Conservation (phyloP, 2,329 filamentous ascomycete species). For the Chrysosphaeria jannelii region DNA sequence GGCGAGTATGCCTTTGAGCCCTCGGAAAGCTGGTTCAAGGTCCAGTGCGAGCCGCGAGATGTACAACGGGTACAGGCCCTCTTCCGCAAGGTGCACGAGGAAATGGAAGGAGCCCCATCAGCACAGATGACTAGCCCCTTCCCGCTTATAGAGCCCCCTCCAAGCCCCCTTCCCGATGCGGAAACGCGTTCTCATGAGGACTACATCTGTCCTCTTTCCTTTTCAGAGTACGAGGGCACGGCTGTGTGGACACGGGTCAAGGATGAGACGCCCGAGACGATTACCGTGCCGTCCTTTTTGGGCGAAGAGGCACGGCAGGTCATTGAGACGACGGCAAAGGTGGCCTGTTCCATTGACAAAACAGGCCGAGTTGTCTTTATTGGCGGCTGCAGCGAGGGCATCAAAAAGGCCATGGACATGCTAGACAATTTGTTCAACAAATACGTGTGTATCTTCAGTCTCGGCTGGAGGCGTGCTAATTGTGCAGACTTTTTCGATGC, state of each 20-base stretch:
- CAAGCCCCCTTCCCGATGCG: background rate
- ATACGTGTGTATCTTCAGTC: conserved; percentile 1
- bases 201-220: conserved; percentile 3
- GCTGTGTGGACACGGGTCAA: conserved; percentile 6
- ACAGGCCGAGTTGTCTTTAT: conserved; percentile 5
- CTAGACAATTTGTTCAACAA: conserved; percentile 5
- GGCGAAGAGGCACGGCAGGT: conserved; percentile 1
- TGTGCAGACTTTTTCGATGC: conserved; percentile 1
- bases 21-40: conserved; percentile 6
- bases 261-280: conserved; percentile 3
- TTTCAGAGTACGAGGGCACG: conserved; percentile 3
- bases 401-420: conserved; percentile 2
- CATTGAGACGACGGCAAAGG: conserved; percentile 3
- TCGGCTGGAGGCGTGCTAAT: background rate
- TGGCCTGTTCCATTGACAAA: conserved; percentile 2
- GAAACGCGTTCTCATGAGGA: conserved; percentile 2
- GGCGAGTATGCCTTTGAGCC: conserved; percentile 6
- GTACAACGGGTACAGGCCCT: conserved; percentile 3
- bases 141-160: no score
- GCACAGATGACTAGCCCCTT: no score
- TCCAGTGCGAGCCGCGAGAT: conserved; percentile 4
- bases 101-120: no score
- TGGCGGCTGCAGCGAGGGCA: conserved; percentile 1
- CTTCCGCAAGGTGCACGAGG: conserved; percentile 3
- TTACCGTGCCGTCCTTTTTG: conserved; percentile 4